Evolutionary conservation across 1,284 basidiomycete genomes (phyloP).

Genomic region (Fistulinella cinereoalba): DNA sequence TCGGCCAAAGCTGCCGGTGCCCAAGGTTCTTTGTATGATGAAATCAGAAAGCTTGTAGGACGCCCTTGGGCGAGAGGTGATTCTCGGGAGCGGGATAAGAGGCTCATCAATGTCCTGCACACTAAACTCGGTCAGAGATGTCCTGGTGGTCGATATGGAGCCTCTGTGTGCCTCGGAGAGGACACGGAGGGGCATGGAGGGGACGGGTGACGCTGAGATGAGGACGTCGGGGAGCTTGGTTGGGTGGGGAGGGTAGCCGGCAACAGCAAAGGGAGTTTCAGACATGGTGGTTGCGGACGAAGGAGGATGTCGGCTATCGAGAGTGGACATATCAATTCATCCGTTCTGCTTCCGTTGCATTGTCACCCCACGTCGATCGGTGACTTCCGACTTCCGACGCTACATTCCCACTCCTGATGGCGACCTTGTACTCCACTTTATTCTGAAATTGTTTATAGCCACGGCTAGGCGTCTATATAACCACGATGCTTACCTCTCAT

Average conservation of each 20-base stretch:
- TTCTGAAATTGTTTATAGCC: too few species aligned
- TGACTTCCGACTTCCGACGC: constrained; percentile 18
- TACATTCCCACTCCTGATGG: background rate
- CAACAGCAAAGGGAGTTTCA: constrained; percentile 19
- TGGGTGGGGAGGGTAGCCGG: background rate
- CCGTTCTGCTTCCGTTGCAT: constrained; percentile 17
- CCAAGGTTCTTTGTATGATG: constrained; percentile 75
- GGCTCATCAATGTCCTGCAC: constrained; percentile 39
- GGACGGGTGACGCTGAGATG: background rate
- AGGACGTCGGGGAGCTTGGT: constrained; percentile 14
- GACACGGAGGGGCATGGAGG: constrained; percentile 12
- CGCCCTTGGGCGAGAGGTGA: constrained; percentile 51
- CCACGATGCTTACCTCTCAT: too few species aligned
- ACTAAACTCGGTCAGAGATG: constrained; percentile 53
- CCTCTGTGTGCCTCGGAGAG: constrained; percentile 44
- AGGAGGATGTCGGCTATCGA: constrained; percentile 10
- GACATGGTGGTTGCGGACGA: constrained; percentile 14
- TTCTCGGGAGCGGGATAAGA: constrained; percentile 20
- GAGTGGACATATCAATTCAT: constrained; percentile 2
- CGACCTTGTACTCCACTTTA: constrained; percentile 14
- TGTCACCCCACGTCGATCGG: constrained; percentile 19
- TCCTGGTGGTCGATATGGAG: constrained; percentile 62
- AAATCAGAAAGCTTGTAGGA: constrained; percentile 71
- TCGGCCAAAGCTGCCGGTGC: constrained; percentile 93
- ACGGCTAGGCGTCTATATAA: too few species aligned